A percentile compares a stretch with the other conserved stretches of the same genome.
Evolutionary conservation across 176 grass and related monocot genomes (phyloP).

Genomic region (Ananas comosus): DNA sequence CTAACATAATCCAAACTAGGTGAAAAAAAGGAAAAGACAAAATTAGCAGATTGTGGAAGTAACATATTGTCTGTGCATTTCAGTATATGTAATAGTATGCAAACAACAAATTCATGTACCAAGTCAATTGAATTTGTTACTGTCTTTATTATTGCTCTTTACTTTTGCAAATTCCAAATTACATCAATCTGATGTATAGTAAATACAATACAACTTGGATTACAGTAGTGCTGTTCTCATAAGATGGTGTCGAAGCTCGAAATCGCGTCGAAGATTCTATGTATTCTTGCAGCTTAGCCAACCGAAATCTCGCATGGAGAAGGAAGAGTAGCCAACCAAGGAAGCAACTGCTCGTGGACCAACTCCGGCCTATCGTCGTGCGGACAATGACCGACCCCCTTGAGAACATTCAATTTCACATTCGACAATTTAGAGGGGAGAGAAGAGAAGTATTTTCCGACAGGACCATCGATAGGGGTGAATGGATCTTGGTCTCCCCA

Average conservation of each 20-base stretch:
- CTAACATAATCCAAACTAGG: too few relatives aligned
- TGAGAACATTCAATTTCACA: constrained; percentile 54
- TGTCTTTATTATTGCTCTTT: neutral
- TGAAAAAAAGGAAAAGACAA: too few relatives aligned
- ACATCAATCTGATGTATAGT: neutral
- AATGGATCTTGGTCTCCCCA: constrained; percentile 86
- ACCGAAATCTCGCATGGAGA: neutral
- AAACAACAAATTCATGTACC: too few relatives aligned
- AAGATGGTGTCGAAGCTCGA: neutral
- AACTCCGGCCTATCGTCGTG: constrained; percentile 81
- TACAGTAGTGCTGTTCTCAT: neutral
- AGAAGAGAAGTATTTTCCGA: constrained; percentile 69
- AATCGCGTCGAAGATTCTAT: neutral
- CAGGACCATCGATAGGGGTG: constrained; percentile 78
- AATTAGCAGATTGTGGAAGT: too few relatives aligned
- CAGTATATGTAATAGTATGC: too few relatives aligned
- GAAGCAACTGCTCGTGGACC: constrained; percentile 71
- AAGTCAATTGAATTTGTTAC: too few relatives aligned
- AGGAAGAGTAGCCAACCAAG: constrained; percentile 57
- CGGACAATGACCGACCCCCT: constrained; percentile 76
- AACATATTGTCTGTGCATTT: too few relatives aligned
- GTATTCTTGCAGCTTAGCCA: neutral
- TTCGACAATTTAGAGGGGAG: constrained; percentile 50
- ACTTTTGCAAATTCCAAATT: neutral
- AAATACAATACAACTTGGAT: neutral